Evolutionary conservation across 164 flowering plant genomes (phyloP), one percentile per base, ranked within the genome.

Genomic region (Macadamia integrifolia): DNA sequence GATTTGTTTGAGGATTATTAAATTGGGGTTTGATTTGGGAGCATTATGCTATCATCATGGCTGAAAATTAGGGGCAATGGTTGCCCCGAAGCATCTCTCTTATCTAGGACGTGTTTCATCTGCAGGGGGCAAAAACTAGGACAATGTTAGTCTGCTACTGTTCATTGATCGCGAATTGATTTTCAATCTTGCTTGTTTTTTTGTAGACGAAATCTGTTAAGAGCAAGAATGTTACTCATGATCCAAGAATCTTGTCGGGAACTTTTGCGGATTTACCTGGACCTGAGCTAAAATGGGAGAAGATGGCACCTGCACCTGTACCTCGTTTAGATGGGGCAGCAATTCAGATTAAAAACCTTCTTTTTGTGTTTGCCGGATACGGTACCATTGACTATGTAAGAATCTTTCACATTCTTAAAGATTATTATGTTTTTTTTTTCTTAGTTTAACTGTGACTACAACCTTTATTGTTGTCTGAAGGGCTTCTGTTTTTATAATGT

Each of bases 281-380:
- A 48, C 96, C 93, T 0, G 76, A 84, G 15, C 71, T 87, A 48
- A 53, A 84, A 79, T 93, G 98, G 97, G 92, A 91, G 82, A 71
- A 85, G 79, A 88, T 93, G 92, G 74, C 82, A 10, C 30, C 85
- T 6, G 88, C 96, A 42, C 92, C 94, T 11, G 98, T 91, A 65
- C 97, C 96, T 28, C 92, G 96, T 59, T 89, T 93, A 12, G 96
- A 93, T 66, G 98, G 96, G 13, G 80, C 85, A 0, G 82, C 97
- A 0, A 72, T 91, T 29, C 98, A 93, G 82, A 89, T 93, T 58
- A 78, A 82, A 67, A 79, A 88, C 79, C 86, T 88, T 65, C 69
- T 93, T 1, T 93, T 79, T 68, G 97, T 91, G 14, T 87, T 93
- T 73, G 84, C 92, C 48, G 97, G 98, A 78, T 91, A 89, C 68